Percentiles rank a stretch among this genome's conserved stretches.
phyloP scores from a whole-genome alignment of 2,329 filamentous ascomycete species.

The Teratosphaeria destructans region DNA sequence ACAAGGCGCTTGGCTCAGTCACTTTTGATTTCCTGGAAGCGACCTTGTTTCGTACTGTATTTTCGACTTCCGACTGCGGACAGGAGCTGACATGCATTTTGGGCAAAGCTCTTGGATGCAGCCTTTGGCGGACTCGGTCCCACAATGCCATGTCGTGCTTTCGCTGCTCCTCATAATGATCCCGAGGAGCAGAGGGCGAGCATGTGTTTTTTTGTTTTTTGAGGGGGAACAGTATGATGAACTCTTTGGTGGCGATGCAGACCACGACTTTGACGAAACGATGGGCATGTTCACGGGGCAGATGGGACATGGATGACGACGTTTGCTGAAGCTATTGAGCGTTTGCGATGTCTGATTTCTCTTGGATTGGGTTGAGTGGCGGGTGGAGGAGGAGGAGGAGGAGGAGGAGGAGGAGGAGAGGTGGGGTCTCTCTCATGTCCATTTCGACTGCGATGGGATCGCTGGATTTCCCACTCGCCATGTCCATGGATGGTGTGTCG shows the following conservation, averaged over 20 bases:
- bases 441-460: neutral
- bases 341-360: neutral
- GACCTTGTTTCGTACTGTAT: constrained; percentile 4
- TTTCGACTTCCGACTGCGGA: constrained; percentile 3
- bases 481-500: too few relatives aligned
- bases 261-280: neutral
- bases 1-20: neutral
- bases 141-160: neutral
- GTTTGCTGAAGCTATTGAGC: neutral
- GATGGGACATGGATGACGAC: neutral
- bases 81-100: neutral
- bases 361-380: neutral
- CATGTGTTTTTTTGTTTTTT: neutral
- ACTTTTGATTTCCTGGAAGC: neutral
- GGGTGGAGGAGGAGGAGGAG: neutral
- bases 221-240: neutral
- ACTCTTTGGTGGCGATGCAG: neutral
- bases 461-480: too few relatives aligned
- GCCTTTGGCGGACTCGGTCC: neutral
- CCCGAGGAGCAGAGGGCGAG: neutral
- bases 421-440: too few relatives aligned
- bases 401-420: neutral
- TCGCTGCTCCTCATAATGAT: neutral
- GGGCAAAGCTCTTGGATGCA: neutral
- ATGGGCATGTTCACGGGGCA: neutral